Percentiles rank a stretch among this genome's conserved stretches.
phyloP scores from a whole-genome alignment of 1,284 basidiomycete genomes.

The Irpex sp. region DNA sequence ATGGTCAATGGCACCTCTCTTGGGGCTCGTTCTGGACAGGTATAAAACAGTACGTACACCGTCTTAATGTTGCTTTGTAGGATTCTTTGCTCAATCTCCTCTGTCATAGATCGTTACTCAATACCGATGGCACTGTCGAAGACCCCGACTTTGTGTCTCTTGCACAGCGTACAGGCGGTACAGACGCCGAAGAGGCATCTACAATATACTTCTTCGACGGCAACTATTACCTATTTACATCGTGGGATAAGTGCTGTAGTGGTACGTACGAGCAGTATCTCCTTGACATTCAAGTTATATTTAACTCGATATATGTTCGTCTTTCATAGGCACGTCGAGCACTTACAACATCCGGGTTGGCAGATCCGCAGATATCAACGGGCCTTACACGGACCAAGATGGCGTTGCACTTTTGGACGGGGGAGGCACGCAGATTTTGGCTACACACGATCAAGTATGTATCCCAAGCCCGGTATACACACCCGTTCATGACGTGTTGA shows the following conservation, averaged over 20 bases:
- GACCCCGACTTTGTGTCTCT: background rate
- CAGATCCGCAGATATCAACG: slow-evolving; percentile 37
- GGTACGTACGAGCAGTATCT: background rate
- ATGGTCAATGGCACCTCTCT: slow-evolving; percentile 35
- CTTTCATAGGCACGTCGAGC: no score
- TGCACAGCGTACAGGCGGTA: background rate
- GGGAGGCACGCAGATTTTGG: background rate
- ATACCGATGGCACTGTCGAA: background rate
- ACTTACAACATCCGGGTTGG: slow-evolving; percentile 53
- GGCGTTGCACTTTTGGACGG: slow-evolving; percentile 33
- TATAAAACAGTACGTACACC: no score
- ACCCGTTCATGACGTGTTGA: no score
- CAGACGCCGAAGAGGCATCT: background rate
- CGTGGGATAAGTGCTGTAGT: background rate
- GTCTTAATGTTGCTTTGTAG: no score
- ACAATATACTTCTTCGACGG: background rate
- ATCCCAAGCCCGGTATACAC: no score
- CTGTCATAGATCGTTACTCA: no score
- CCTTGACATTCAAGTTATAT: background rate
- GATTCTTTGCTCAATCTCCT: no score
- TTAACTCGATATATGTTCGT: no score
- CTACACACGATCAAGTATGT: slow-evolving; percentile 15
- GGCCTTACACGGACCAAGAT: slow-evolving; percentile 42
- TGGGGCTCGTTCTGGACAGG: slow-evolving; percentile 50
- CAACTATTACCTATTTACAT: background rate